Evolutionary conservation across 1,284 basidiomycete genomes (phyloP), one percentile per base, ranked within the genome.

Genomic region (Cryptococcus wingfieldii): DNA sequence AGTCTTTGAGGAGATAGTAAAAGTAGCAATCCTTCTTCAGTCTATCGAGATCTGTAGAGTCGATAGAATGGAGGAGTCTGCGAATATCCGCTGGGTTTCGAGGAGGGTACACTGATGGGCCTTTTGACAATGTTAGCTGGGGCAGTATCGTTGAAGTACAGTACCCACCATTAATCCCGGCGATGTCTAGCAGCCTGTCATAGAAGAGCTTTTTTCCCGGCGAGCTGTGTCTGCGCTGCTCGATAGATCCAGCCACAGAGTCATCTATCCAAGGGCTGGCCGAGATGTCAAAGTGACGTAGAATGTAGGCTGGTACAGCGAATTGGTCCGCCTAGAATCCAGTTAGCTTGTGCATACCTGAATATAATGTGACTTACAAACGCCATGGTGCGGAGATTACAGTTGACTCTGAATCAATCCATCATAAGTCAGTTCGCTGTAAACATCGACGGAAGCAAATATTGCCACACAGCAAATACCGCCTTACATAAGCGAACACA

Each of bases 1-100:
- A 63, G 46, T 74, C 72, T 38, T 59, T 55, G 37, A 73, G 51
- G 16, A 75, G 63, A 54, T 75, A 75, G 60, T 74, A 75, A 44
- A 66, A 59, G 51, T 72, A 69, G 54, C 70, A 72, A 59, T 74
- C 74, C 39, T 66, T 59, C 60, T 74, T 71, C 25, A 73, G 56
- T 7, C 74, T 58, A 49, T 72, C 68, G 10, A 70, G 53, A 1
- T 55, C 51, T 13, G 63, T 55, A 8, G 59, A 56, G 25, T 68
- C 55, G 38, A 75, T 69, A 1, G 67, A 56, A 28, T 64, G 54
- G 9, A 74, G 59, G 1, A 75, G 64, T 38, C 69, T 60, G 9
- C 73, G 63, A 9, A 69, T 44, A 9, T 31, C 65, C 4, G 66
- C 66, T 1, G 71, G 72, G 18, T 67, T 61, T 0, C 61, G 61